Conservation (phyloP, 345 rosid species). For the Syzygium jambos region DNA sequence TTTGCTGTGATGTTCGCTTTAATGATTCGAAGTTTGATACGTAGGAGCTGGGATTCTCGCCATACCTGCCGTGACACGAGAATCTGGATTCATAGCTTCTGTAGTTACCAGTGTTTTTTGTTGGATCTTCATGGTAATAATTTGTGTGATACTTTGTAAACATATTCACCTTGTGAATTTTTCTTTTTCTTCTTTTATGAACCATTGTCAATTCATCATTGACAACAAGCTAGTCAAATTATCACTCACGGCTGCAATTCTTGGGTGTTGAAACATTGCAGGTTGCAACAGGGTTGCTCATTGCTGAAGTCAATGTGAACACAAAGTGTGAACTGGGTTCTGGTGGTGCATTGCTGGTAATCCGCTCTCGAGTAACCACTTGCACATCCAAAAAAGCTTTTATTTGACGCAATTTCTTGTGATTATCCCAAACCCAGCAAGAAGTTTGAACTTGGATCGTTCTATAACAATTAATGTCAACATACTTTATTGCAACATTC, state of each 20-base stretch:
- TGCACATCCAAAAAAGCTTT: background rate
- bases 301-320: conserved; percentile 86
- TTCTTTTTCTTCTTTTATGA: background rate
- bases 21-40: conserved; percentile 17
- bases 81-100: too few species aligned
- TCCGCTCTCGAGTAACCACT: background rate
- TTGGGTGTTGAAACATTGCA: conserved; percentile 5
- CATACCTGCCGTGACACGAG: too few species aligned
- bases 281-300: conserved; percentile 82
- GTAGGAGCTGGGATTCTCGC: conserved; percentile 95
- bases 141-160: too few species aligned
- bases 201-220: background rate
- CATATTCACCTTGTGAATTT: background rate
- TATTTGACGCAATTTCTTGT: background rate
- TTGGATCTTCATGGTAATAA: too few species aligned
- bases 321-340: conserved; percentile 93
- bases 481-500: background rate
- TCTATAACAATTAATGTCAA: background rate
- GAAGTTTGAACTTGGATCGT: background rate
- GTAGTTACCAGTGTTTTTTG: too few species aligned
- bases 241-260: background rate
- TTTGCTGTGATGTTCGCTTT: background rate
- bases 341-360: conserved; percentile 87
- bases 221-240: background rate
- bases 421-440: background rate